Conservation (phyloP, 2,329 filamentous ascomycete species). For the Escovopsis sp. region DNA sequence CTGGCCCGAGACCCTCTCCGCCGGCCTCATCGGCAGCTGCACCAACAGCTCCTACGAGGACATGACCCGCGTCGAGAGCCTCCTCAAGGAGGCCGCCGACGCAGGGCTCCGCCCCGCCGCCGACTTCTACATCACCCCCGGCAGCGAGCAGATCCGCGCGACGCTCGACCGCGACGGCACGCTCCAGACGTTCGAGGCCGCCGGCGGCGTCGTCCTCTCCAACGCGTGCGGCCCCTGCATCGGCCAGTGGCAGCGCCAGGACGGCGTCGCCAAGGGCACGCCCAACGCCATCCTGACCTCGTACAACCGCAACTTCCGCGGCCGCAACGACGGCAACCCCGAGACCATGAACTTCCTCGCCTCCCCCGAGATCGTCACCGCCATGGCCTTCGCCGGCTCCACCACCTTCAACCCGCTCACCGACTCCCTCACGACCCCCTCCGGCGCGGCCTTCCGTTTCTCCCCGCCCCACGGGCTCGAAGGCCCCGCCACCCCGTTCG, state of each 20-base stretch:
- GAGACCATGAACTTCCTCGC: conserved; percentile 98
- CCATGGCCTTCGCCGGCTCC: conserved; percentile 80
- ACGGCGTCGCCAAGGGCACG: conserved; percentile 70
- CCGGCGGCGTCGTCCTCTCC: conserved; percentile 77
- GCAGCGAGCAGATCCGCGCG: conserved; percentile 90
- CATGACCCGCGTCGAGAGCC: conserved; percentile 87
- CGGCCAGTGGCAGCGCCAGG: conserved; percentile 87
- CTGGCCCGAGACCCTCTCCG: conserved; percentile 85
- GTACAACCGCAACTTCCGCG: conserved; percentile 97
- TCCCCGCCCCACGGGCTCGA: conserved; percentile 58
- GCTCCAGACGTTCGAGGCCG: conserved; percentile 68
- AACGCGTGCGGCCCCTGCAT: conserved; percentile 94
- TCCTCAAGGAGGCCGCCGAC: conserved; percentile 78
- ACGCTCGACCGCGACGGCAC: conserved; percentile 84
- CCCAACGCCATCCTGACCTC: conserved; percentile 90
- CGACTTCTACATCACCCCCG: conserved; percentile 91
- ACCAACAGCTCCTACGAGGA: conserved; percentile 98
- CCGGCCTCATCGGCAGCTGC: conserved; percentile 91
- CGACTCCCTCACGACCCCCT: conserved; percentile 65
- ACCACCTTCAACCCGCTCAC: conserved; percentile 96
- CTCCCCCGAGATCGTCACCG: conserved; percentile 90
- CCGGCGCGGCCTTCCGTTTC: conserved; percentile 75
- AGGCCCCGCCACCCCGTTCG: conserved; percentile 51
- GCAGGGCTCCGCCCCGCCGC: conserved; percentile 83
- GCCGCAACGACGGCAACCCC: conserved; percentile 90